phyloP scores from a whole-genome alignment of 192 early-diverging fungal genomes.

The Phycomyces blakesleeanus region DNA sequence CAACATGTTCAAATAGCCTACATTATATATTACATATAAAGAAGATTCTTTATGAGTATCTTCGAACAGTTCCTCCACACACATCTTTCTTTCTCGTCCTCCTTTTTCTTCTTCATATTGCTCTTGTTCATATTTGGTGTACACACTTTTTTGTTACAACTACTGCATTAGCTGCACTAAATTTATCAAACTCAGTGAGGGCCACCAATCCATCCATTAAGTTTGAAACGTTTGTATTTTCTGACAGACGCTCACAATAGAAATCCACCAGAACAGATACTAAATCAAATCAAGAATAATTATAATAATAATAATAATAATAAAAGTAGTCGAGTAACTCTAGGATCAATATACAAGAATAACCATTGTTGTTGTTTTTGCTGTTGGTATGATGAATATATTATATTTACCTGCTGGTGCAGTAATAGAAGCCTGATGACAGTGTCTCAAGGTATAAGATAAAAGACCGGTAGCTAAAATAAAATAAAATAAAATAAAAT shows the following conservation, averaged over 20 bases:
- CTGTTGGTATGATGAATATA: not conserved
- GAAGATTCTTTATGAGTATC: not conserved
- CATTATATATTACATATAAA: conserved; percentile 1
- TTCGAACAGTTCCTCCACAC: too few species aligned
- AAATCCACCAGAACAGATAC: conserved; percentile 67
- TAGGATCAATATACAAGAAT: too few species aligned
- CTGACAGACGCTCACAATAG: conserved; percentile 69
- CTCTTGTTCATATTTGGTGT: too few species aligned
- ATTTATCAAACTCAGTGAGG: conserved; percentile 56
- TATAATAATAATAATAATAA: not conserved
- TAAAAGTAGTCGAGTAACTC: too few species aligned
- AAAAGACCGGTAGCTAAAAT: conserved; percentile 58
- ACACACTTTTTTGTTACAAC: conserved; percentile 51
- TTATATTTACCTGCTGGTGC: conserved; percentile 43
- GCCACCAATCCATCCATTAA: conserved; percentile 60
- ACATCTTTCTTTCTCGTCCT: too few species aligned
- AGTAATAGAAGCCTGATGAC: conserved; percentile 45
- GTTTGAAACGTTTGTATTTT: conserved; percentile 65
- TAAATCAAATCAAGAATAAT: conserved; percentile 17
- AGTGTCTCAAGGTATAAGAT: conserved; percentile 54
- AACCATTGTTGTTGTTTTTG: too few species aligned
- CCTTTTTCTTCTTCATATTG: conserved; percentile 27
- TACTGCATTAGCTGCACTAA: conserved; percentile 50
- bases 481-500: conserved; percentile 7
- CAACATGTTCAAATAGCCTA: conserved; percentile 78